These are phyloP conservation scores for Tilletia caries DNA, from an alignment of 1,284 basidiomycete genomes.

Conservation along the genomic window DNA sequence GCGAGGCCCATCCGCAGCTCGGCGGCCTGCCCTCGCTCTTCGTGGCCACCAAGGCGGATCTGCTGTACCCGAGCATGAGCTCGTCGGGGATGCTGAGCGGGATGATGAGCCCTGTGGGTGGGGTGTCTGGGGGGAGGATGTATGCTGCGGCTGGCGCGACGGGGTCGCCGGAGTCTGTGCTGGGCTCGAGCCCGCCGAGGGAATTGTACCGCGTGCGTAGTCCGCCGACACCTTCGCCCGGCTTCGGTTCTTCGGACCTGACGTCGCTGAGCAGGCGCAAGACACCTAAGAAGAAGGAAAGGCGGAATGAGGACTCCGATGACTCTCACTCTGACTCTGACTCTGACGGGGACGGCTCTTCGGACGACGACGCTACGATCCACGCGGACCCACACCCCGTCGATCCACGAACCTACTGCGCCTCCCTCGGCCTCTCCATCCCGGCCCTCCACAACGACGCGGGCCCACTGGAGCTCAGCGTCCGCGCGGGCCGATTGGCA, in stretches of 20 bases:
- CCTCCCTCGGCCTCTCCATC: conserved; percentile 36
- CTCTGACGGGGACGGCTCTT: neutral
- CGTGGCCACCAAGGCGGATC: conserved; percentile 96
- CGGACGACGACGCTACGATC: conserved; percentile 78
- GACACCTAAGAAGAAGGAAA: neutral
- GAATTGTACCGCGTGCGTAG: neutral
- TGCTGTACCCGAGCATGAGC: conserved; percentile 64
- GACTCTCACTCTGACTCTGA: neutral
- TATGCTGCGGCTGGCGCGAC: too few species aligned
- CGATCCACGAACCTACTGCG: conserved; percentile 81
- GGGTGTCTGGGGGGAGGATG: neutral
- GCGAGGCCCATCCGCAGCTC: conserved; percentile 81
- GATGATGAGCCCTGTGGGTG: conserved; percentile 1
- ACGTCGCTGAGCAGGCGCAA: neutral
- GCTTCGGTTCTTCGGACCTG: neutral
- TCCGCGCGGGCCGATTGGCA: conserved; percentile 78
- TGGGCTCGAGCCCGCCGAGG: conserved; percentile 20
- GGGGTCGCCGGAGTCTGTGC: neutral
- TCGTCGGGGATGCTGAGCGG: neutral
- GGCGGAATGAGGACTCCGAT: neutral
- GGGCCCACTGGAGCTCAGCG: conserved; percentile 53
- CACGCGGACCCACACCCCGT: too few species aligned
- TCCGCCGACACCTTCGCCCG: conserved; percentile 12
- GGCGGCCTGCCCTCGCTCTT: conserved; percentile 92
- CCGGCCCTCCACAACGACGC: conserved; percentile 30